Percentiles rank a stretch among this genome's conserved stretches.
Evolutionary conservation across 2,329 filamentous ascomycete species (phyloP).

Genomic region (Orbilia blumenaviensis): DNA sequence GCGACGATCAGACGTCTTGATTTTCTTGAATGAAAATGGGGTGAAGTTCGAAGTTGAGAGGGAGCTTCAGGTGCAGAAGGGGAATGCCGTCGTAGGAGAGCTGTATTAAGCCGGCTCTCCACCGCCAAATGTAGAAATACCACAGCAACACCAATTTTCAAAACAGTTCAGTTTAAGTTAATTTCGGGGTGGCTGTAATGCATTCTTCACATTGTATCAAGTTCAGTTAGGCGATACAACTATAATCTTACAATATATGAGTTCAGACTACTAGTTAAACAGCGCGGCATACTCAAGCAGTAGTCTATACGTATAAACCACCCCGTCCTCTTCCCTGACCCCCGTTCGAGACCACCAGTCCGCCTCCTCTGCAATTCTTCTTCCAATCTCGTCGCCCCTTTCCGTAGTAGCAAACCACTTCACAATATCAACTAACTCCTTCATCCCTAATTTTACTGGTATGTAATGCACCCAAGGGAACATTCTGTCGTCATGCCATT

Average conservation of each 20-base stretch:
- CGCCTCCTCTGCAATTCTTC: constrained; percentile 67
- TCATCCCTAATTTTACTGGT: constrained; percentile 65
- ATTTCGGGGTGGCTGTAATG: no score
- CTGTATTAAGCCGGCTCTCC: background rate
- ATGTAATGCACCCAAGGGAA: constrained; percentile 70
- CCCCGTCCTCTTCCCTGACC: constrained; percentile 69
- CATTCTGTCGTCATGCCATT: constrained; percentile 70
- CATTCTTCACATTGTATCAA: no score
- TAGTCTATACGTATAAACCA: constrained; percentile 70
- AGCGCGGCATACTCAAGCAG: constrained; percentile 66
- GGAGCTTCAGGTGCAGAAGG: background rate
- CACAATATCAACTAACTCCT: constrained; percentile 67
- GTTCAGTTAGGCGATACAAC: no score
- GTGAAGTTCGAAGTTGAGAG: background rate
- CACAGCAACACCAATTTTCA: constrained; percentile 8
- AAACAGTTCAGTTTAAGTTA: no score
- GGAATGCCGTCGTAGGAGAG: background rate
- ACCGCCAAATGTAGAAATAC: background rate
- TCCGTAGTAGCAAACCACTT: constrained; percentile 63
- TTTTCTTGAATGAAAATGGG: background rate
- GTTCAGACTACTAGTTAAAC: no score
- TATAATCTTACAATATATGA: no score
- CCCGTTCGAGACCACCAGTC: constrained; percentile 67
- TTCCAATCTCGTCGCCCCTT: constrained; percentile 65
- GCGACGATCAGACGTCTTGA: background rate